A percentile compares a stretch with the other conserved stretches of the same genome.
phyloP scores from a whole-genome alignment of 805 yeast genomes.

The Saturnispora silvae region DNA sequence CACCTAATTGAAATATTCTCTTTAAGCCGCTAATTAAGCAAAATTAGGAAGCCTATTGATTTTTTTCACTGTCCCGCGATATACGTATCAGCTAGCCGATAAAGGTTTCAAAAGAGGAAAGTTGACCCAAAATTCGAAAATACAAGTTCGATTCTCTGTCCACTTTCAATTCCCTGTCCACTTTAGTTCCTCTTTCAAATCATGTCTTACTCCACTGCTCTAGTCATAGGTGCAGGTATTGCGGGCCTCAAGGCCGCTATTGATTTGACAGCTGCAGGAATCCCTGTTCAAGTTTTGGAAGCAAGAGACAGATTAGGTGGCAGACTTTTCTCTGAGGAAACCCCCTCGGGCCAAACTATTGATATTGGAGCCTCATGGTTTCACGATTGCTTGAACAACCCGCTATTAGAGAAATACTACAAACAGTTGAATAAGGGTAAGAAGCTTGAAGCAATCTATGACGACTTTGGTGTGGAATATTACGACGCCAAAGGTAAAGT shows the following conservation, averaged over 20 bases:
- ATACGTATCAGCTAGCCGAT: no score
- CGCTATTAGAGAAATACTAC: conserved; percentile 40
- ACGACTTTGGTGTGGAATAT: conserved; percentile 20
- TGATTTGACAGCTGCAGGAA: conserved; percentile 27
- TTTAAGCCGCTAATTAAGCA: no score
- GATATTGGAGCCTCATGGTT: conserved; percentile 91
- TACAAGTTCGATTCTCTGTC: no score
- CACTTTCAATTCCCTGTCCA: no score
- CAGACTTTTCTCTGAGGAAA: conserved; percentile 37
- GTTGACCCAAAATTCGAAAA: no score
- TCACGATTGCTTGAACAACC: conserved; percentile 67
- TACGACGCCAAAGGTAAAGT: conserved; percentile 18
- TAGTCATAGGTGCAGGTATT: conserved; percentile 47
- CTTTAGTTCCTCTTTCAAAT: no score
- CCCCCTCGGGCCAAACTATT: conserved; percentile 26
- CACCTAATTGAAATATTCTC: no score
- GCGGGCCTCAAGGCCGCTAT: conserved; percentile 42
- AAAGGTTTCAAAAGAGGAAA: no score
- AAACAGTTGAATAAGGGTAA: conserved; percentile 11
- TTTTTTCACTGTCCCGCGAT: no score
- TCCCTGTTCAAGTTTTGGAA: conserved; percentile 36
- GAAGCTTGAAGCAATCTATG: conserved; percentile 23
- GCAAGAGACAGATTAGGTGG: conserved; percentile 59
- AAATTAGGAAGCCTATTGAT: no score
- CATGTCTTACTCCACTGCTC: conserved; percentile 21